These are phyloP conservation scores for Metarhizium robertsii DNA, from an alignment of 2,329 filamentous ascomycete genomes.

Conservation along the genomic window DNA sequence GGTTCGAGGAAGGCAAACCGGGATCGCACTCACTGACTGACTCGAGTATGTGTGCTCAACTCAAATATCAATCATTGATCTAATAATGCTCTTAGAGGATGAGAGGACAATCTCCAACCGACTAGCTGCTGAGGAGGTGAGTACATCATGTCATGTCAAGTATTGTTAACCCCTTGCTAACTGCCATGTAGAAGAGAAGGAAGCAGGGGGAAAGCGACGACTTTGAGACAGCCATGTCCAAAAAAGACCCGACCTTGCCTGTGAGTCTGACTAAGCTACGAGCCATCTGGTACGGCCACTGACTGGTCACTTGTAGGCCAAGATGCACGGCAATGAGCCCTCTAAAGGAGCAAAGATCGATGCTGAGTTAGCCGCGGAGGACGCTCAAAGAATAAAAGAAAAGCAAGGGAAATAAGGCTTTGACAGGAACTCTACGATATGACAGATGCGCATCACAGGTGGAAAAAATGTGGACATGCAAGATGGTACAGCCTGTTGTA, in stretches of 20 bases:
- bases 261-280: constrained; percentile 24
- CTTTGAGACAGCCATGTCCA: constrained; percentile 28
- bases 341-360: constrained; percentile 65
- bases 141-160: background rate
- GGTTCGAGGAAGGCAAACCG: constrained; percentile 63
- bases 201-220: constrained; percentile 31
- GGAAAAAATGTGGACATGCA: too few relatives aligned
- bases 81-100: constrained; percentile 42
- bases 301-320: constrained; percentile 35
- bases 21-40: constrained; percentile 61
- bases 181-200: constrained; percentile 22
- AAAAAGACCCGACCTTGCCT: constrained; percentile 53
- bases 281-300: background rate
- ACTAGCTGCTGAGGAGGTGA: constrained; percentile 50
- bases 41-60: constrained; percentile 47
- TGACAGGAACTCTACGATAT: background rate
- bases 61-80: constrained; percentile 10
- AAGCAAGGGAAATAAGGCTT: constrained; percentile 38
- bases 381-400: constrained; percentile 51
- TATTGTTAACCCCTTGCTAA: constrained; percentile 3
- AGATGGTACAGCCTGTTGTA: too few relatives aligned
- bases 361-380: constrained; percentile 57
- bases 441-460: background rate
- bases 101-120: constrained; percentile 64
- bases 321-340: constrained; percentile 62